These are phyloP conservation scores for Coniochaeta prunicola DNA, from an alignment of 2,329 filamentous ascomycete species.

Conservation along the genomic window DNA sequence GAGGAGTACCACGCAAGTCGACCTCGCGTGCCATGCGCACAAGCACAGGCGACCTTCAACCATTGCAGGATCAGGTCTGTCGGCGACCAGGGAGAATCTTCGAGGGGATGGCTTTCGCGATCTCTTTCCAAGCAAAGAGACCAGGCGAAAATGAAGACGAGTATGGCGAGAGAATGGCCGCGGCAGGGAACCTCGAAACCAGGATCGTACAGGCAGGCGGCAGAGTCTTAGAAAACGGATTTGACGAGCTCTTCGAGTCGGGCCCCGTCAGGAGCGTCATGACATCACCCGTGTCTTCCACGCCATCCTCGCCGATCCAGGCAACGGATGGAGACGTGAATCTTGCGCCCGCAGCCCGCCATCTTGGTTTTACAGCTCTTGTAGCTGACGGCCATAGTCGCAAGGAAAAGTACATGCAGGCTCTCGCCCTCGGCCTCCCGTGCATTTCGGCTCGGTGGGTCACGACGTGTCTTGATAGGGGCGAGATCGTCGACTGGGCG, in stretches of 20 bases:
- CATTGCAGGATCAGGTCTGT: slow-evolving; percentile 4
- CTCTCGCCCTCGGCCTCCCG: slow-evolving; percentile 80
- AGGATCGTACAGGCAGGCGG: slow-evolving; percentile 68
- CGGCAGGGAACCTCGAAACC: slow-evolving; percentile 43
- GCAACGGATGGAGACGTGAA: slow-evolving; percentile 31
- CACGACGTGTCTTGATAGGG: slow-evolving; percentile 57
- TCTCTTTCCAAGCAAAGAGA: slow-evolving; percentile 57
- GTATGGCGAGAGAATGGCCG: slow-evolving; percentile 24
- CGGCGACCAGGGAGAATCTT: slow-evolving; percentile 44
- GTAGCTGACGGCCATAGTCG: slow-evolving; percentile 82
- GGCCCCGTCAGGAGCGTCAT: slow-evolving; percentile 25
- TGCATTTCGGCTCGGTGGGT: slow-evolving; percentile 82
- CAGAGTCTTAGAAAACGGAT: slow-evolving; percentile 63
- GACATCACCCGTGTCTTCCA: slow-evolving; percentile 14
- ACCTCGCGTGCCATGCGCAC: slow-evolving; percentile 14
- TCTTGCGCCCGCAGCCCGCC: slow-evolving; percentile 43
- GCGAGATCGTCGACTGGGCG: slow-evolving; percentile 62
- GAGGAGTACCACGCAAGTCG: slow-evolving; percentile 16
- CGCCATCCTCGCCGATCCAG: slow-evolving; percentile 10
- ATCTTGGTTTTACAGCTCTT: slow-evolving; percentile 71
- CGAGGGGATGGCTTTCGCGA: slow-evolving; percentile 76
- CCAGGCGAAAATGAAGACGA: slow-evolving; percentile 48
- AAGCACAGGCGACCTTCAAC: slow-evolving; percentile 6
- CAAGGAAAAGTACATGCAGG: slow-evolving; percentile 90
- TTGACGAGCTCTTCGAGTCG: slow-evolving; percentile 69